Conservation (phyloP, 2,329 filamentous ascomycete genomes). For the Penicillium occitanis region DNA sequence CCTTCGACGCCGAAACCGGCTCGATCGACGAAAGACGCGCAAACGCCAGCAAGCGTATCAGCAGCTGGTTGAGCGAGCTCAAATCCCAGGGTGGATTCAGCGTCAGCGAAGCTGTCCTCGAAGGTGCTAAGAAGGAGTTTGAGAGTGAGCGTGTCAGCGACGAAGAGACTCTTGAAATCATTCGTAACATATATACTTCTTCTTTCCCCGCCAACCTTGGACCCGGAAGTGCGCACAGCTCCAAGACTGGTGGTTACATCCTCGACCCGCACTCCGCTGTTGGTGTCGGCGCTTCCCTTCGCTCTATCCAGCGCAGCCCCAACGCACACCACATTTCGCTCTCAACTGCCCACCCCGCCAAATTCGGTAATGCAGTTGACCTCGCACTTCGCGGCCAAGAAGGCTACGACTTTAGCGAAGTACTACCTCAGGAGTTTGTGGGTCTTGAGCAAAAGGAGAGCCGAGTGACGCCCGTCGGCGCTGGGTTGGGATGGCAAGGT, state of each 20-base stretch:
- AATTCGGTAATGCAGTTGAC: conserved; percentile 85
- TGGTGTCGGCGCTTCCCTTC: conserved; percentile 72
- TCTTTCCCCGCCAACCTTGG: conserved; percentile 52
- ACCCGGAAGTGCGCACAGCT: conserved; percentile 34
- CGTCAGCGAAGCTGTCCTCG: conserved; percentile 72
- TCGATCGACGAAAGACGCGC: conserved; percentile 45
- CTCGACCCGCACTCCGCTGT: conserved; percentile 93
- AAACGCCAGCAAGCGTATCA: conserved; percentile 33
- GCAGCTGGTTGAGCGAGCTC: conserved; percentile 71
- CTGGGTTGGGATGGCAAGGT: conserved; percentile 68
- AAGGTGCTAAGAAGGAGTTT: conserved; percentile 70
- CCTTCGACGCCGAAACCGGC: conserved; percentile 46
- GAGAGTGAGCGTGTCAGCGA: conserved; percentile 71
- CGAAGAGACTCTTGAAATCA: conserved; percentile 66
- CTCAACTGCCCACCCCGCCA: conserved; percentile 92
- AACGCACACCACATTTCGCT: conserved; percentile 72
- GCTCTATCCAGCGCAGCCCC: conserved; percentile 60
- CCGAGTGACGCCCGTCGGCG: conserved; percentile 67
- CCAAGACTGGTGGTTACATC: conserved; percentile 65
- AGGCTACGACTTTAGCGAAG: conserved; percentile 72
- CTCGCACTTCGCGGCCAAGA: conserved; percentile 68
- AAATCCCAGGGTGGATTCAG: conserved; percentile 77
- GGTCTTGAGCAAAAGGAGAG: conserved; percentile 75
- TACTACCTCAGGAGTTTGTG: conserved; percentile 78
- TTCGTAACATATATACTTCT: conserved; percentile 56